phyloP scores from a whole-genome alignment of 108 stramenopile species.

The Epipyxis sp. region DNA sequence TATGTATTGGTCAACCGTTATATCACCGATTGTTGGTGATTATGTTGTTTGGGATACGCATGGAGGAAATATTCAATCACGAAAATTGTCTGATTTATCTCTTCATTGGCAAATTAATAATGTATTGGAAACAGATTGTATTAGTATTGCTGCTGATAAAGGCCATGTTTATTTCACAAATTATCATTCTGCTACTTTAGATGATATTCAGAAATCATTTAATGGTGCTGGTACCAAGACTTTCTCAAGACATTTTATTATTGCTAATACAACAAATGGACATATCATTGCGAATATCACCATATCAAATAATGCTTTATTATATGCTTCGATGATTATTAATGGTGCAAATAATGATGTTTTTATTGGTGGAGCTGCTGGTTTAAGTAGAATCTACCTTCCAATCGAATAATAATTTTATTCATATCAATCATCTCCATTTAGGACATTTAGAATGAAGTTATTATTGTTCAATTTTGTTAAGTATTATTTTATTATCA shows the following conservation, averaged over 20 bases:
- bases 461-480: too few species aligned
- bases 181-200: not conserved
- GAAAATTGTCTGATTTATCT: not conserved
- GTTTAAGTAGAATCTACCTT: not conserved
- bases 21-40: not conserved
- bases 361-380: not conserved
- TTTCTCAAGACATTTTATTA: not conserved
- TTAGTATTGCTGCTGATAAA: not conserved
- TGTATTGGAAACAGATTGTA: not conserved
- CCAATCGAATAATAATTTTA: not conserved
- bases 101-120: not conserved
- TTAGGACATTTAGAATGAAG: too few species aligned
- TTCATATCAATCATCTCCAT: not conserved
- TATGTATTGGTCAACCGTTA: not conserved
- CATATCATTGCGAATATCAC: not conserved
- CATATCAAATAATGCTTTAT: not conserved
- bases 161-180: not conserved
- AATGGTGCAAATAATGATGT: not conserved
- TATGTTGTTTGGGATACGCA: not conserved
- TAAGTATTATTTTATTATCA: too few species aligned
- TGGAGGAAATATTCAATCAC: not conserved
- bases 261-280: not conserved
- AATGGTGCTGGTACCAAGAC: not conserved
- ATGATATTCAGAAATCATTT: not conserved
- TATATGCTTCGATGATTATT: not conserved